Base-by-base conservation (phyloP, 1,139 yeast species). In the Sugiyamaella xylanicola region DNA sequence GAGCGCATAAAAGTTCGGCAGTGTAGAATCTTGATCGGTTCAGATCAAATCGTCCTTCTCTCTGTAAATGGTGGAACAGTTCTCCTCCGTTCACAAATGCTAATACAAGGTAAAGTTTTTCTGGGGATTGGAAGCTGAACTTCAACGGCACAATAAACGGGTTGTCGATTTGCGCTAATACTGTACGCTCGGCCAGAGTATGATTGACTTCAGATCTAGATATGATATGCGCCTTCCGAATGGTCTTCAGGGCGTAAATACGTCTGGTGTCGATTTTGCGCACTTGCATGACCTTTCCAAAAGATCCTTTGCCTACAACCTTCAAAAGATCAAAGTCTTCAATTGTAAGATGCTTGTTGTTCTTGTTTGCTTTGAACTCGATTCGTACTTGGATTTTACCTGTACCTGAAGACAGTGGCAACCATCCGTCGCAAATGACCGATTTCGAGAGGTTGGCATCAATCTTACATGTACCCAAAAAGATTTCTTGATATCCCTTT, bases 81-180 rank as follows among this genome's bases (percentile, higher is more conserved):
- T 93, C 99, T 53, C 99, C 99, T 57, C 99, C 99, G 69, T 93
- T 93, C 62, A 93, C 90, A 69, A 92, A 95, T 25, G 96, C 90
- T 50, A 95, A 76, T 4, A 93, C 98, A 48, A 93, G 76, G 67
- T 93, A 93, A 41, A 93, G 75, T 69, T 95, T 95, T 68, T 92
- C 98, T 11, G 93, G 93, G n/a, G 92, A 84, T 74, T 93, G 99
- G 78, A 95, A 93, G 21, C 95, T 87, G 73, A 93, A 93, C 74
- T 93, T 93, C 62, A 93, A 78, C 7, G 98, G 98, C n/a, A 93
- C 98, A 69, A 93, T 90, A 70, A 95, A 95, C n/a, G 99, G 99
- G 67, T 92, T 89, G 64, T 86, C 86, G 59, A 93, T 92, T 65
- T 93, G 85, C 4, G 98, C 96, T 60, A 95, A 76, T 7, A 93